Evolutionary conservation across 108 stramenopile genomes (phyloP).

Genomic region (Poteriospumella lacustris): DNA sequence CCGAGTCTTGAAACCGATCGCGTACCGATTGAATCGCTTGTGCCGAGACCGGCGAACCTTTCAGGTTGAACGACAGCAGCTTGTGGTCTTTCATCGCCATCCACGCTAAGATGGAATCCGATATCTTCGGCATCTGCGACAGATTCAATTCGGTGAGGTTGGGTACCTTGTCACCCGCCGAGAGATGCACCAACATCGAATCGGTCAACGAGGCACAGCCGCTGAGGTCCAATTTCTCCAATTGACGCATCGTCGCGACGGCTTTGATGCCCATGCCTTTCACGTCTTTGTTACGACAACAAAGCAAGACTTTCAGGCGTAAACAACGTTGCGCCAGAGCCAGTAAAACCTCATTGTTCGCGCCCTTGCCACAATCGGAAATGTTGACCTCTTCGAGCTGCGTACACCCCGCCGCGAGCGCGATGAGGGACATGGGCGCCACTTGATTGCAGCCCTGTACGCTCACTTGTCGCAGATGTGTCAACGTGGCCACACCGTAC

Average conservation of each 20-base stretch:
- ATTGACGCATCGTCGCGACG: background rate
- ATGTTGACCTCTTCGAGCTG: background rate
- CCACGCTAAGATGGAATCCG: constrained; percentile 18
- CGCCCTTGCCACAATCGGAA: constrained; percentile 11
- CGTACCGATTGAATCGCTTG: background rate
- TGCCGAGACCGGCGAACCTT: background rate
- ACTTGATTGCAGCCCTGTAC: constrained; percentile 23
- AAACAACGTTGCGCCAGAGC: background rate
- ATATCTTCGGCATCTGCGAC: background rate
- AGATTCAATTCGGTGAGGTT: background rate
- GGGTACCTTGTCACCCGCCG: background rate
- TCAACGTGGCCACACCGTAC: background rate
- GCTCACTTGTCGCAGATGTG: background rate
- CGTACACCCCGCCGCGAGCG: background rate
- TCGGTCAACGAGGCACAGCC: constrained; percentile 12
- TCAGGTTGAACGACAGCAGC: background rate
- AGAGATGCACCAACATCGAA: background rate
- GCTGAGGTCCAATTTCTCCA: background rate
- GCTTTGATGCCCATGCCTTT: constrained; percentile 12
- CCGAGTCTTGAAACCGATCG: background rate
- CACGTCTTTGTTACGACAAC: background rate
- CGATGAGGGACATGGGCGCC: background rate
- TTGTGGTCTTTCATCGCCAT: background rate
- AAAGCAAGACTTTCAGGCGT: background rate
- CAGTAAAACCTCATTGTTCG: background rate